Evolutionary conservation across 768 basidiomycete genomes (phyloP).

Genomic region (Hericium erinaceus): DNA sequence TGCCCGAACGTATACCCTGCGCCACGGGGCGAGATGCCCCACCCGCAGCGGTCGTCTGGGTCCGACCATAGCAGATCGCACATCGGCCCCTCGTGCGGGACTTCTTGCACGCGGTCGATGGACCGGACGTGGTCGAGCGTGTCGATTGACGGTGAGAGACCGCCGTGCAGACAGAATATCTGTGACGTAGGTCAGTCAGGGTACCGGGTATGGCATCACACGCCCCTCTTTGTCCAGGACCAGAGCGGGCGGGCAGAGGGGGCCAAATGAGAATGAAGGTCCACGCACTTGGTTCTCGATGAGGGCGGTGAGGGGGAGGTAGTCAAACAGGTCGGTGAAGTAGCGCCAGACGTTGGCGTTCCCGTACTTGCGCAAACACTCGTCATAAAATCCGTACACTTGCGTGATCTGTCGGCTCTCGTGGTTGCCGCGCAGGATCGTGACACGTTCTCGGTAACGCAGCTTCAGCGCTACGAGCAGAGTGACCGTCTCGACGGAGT

Average conservation of each 20-base stretch:
- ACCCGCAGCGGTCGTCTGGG: slow-evolving; percentile 97
- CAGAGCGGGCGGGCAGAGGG: background rate
- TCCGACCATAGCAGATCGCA: slow-evolving; percentile 99
- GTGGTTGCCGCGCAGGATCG: slow-evolving; percentile 96
- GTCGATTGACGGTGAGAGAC: slow-evolving; percentile 97
- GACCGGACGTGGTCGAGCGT: slow-evolving; percentile 98
- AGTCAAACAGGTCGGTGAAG: slow-evolving; percentile 98
- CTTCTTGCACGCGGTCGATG: slow-evolving; percentile 98
- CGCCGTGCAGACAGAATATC: slow-evolving; percentile 99
- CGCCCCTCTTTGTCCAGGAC: background rate
- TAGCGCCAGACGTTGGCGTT: slow-evolving; percentile 99
- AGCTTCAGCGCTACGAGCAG: slow-evolving; percentile 95
- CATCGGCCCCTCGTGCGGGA: slow-evolving; percentile 99
- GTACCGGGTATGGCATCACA: background rate
- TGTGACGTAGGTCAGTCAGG: slow-evolving; percentile 23
- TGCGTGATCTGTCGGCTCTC: slow-evolving; percentile 99
- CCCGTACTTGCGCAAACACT: slow-evolving; percentile 98
- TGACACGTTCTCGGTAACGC: slow-evolving; percentile 96
- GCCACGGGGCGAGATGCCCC: slow-evolving; percentile 98
- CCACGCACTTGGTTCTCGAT: slow-evolving; percentile 96
- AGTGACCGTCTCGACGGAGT: slow-evolving; percentile 98
- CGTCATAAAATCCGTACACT: slow-evolving; percentile 99
- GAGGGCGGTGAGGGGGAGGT: slow-evolving; percentile 91
- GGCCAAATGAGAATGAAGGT: background rate
- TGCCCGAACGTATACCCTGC: slow-evolving; percentile 99